phyloP scores from a whole-genome alignment of 148 eudicot species.

The Pharnaceum exiguum region DNA sequence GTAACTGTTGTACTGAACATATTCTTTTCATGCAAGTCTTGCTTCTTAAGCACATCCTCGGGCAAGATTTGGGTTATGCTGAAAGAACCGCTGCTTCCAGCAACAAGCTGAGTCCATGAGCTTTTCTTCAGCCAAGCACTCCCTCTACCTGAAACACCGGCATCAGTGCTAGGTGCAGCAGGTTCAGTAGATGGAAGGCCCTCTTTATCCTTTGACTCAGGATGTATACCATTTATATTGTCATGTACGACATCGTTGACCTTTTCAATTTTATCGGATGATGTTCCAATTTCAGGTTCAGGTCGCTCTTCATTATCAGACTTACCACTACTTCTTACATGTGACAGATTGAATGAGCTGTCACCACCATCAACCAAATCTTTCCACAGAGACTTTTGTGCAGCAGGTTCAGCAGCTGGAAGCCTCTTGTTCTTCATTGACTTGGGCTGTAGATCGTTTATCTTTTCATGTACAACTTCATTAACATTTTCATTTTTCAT shows the following conservation, averaged over 20 bases:
- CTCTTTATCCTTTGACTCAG: conserved; percentile 12
- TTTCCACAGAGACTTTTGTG: conserved; percentile 27
- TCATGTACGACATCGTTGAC: background rate
- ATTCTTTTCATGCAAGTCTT: conserved; percentile 15
- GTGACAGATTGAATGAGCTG: conserved; percentile 22
- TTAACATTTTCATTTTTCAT: background rate
- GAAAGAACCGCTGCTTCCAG: conserved; percentile 49
- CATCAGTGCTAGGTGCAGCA: conserved; percentile 1
- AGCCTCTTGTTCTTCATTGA: conserved; percentile 14
- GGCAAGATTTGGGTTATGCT: conserved; percentile 74
- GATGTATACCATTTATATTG: conserved; percentile 11
- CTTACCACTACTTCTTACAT: conserved; percentile 12
- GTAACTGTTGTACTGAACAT: background rate
- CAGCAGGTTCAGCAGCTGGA: conserved; percentile 11
- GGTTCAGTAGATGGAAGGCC: conserved; percentile 16
- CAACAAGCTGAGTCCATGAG: conserved; percentile 71
- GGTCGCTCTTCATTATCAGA: conserved; percentile 15
- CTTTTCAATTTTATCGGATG: conserved; percentile 9
- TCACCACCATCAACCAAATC: conserved; percentile 20
- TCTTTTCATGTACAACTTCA: conserved; percentile 22
- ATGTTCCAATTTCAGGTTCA: conserved; percentile 14
- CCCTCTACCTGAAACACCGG: conserved; percentile 34
- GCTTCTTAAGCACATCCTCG: conserved; percentile 26
- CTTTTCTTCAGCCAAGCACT: conserved; percentile 62
- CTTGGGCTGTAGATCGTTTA: conserved; percentile 12